Conservation (phyloP, 129 eudicot genomes). For the Artemisia annua region DNA sequence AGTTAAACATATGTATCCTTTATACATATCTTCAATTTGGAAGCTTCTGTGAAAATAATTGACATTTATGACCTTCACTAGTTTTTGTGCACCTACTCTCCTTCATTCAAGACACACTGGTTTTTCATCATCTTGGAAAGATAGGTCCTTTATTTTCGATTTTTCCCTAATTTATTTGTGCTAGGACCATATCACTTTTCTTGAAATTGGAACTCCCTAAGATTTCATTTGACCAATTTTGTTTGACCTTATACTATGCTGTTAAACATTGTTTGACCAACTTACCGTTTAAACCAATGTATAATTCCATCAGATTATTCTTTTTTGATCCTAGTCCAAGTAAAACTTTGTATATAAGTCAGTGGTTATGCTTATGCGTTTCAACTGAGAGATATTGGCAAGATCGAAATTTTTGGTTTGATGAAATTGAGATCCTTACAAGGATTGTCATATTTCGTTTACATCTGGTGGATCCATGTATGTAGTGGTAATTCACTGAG, state of each 20-base stretch:
- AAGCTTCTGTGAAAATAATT: conserved; percentile 32
- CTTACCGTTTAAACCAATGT: conserved; percentile 1
- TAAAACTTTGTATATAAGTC: too few species aligned
- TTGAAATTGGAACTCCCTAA: conserved; percentile 6
- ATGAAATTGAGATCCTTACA: too few species aligned
- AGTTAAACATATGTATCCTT: conserved; percentile 23
- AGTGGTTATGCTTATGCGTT: too few species aligned
- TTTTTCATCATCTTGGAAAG: conserved; percentile 27
- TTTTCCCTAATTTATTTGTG: conserved; percentile 7
- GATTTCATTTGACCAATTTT: neutral
- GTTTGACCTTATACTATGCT: conserved; percentile 1
- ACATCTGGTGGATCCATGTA: too few species aligned
- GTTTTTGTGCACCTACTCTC: conserved; percentile 17
- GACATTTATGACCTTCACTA: conserved; percentile 32
- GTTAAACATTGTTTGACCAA: conserved; percentile 8
- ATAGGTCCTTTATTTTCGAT: conserved; percentile 21
- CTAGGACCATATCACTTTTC: conserved; percentile 5
- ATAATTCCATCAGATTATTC: neutral
- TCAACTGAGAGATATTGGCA: too few species aligned
- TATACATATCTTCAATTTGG: conserved; percentile 24
- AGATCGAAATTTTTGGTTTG: too few species aligned
- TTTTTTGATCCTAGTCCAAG: too few species aligned
- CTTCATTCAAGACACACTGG: neutral
- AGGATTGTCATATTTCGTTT: too few species aligned
- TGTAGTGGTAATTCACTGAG: too few species aligned